Evolutionary conservation across 176 grass and related monocot species (phyloP), one percentile per base, ranked within the genome.

Genomic region (Elaeis guineensis): DNA sequence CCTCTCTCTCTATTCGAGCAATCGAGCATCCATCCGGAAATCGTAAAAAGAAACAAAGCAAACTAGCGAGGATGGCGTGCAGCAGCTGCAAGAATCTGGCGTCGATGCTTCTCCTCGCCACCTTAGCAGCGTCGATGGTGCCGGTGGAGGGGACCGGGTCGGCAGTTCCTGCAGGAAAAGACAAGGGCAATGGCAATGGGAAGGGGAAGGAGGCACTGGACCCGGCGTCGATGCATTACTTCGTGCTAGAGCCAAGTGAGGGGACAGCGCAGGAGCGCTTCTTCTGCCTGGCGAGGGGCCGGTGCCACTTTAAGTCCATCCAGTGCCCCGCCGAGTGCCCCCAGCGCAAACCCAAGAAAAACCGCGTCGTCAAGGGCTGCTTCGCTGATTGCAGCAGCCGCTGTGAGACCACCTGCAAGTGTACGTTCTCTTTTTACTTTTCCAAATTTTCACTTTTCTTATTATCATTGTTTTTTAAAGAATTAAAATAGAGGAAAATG

Each of bases 321-420:
- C 9, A 55, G 17, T 81, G 78, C 71, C 71, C 71, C 2, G 0
- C 17, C 3, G 17, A 81, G 39, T 75, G 78, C 22, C 64, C 71
- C 51, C 1, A 52, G 1, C 71, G 78, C 51, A 75, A 70, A 11
- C 78, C 78, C 59, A 15, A 7, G 23, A 25, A 32, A 0, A 63
- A 51, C 21, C 3, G 24, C 16, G 8, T 5, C 17, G 16, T 69
- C 32, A 81, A 81, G 64, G 78, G 55, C 29, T 81, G 78, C 78
- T 81, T 81, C 3, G 78, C 71, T 21, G 71, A 75, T 52, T 81
- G 71, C 62, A 81, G 78, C 52, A 75, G 78, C 17, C 65, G 57
- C 17, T 81, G 78, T 11, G 65, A 81, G 65, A 81, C 78, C 30
- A 81, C 71, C 3, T 75, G 78, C 71, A 70, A 70, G 17, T 9